Evolutionary conservation across 148 eudicot genomes (phyloP).

Genomic region (Limonium bicolor): DNA sequence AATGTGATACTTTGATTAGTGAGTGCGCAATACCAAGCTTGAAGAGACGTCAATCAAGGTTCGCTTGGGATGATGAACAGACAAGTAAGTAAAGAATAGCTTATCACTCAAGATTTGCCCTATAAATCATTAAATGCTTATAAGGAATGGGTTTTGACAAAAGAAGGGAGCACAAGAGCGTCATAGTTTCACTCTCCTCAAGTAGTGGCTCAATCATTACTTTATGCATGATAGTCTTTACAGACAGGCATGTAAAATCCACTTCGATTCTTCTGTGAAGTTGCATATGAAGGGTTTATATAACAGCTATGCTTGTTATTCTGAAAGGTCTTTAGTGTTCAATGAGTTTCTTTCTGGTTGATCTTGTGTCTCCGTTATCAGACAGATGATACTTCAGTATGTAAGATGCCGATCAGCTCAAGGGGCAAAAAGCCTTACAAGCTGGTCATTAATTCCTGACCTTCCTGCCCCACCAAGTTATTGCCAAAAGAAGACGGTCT

Average conservation of each 20-base stretch:
- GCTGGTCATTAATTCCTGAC: slow-evolving; percentile 50
- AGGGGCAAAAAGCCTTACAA: slow-evolving; percentile 67
- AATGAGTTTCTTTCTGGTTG: background rate
- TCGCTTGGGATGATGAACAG: slow-evolving; percentile 73
- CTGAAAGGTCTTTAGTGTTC: no score
- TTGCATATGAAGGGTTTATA: no score
- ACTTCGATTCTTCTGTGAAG: no score
- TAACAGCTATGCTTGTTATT: no score
- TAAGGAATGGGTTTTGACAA: no score
- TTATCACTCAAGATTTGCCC: no score
- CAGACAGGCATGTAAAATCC: no score
- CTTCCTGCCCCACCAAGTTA: slow-evolving; percentile 62
- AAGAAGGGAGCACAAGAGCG: no score
- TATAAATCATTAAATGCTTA: no score
- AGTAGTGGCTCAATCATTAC: no score
- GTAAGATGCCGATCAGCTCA: slow-evolving; percentile 70
- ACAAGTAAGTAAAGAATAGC: slow-evolving; percentile 44
- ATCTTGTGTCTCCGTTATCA: slow-evolving; percentile 12
- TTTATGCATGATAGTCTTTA: no score
- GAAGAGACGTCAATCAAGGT: slow-evolving; percentile 38
- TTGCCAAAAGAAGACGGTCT: slow-evolving; percentile 74
- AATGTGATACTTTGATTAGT: slow-evolving; percentile 21
- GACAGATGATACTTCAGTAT: slow-evolving; percentile 63
- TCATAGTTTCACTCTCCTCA: no score
- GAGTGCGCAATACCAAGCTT: slow-evolving; percentile 39